Percentiles rank a stretch among this genome's conserved stretches.
These are phyloP conservation scores for Tolypocladium endophyticum DNA, from an alignment of 2,329 filamentous ascomycete species.

Conservation along the genomic window DNA sequence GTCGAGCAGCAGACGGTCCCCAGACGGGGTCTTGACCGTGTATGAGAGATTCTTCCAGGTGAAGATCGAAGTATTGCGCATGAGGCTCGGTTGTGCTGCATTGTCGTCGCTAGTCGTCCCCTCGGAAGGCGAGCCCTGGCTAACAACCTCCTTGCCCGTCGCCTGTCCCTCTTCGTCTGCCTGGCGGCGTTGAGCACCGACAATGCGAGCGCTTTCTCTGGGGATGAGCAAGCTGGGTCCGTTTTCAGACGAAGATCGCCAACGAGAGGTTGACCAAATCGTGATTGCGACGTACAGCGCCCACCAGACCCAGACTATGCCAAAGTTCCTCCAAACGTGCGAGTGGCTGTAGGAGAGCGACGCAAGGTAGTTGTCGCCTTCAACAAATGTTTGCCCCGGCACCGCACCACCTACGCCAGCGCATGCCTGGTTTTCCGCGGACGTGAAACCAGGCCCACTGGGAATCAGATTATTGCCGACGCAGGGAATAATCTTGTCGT, in stretches of 20 bases:
- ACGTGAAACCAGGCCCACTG: constrained; percentile 33
- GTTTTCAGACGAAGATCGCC: constrained; percentile 41
- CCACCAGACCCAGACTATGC: constrained; percentile 55
- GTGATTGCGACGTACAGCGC: constrained; percentile 47
- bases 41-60: constrained; percentile 67
- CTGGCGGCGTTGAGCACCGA: constrained; percentile 12
- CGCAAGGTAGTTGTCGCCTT: constrained; percentile 47
- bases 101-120: constrained; percentile 3
- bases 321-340: constrained; percentile 50
- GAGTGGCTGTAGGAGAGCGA: constrained; percentile 41
- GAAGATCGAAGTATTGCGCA: constrained; percentile 57
- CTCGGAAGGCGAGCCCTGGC: not conserved
- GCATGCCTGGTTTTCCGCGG: constrained; percentile 37
- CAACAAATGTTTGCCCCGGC: constrained; percentile 35
- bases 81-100: constrained; percentile 22
- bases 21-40: constrained; percentile 50
- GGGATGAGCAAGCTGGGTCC: constrained; percentile 50
- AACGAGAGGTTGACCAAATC: constrained; percentile 43
- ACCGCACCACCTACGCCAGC: constrained; percentile 46
- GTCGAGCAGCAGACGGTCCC: constrained; percentile 61
- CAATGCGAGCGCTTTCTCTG: constrained; percentile 40
- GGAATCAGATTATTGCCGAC: constrained; percentile 39
- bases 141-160: constrained; percentile 10
- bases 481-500: constrained; percentile 42
- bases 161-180: constrained; percentile 39